phyloP scores from a whole-genome alignment of 1,139 yeast species.

The Diutina scorzettiae region DNA sequence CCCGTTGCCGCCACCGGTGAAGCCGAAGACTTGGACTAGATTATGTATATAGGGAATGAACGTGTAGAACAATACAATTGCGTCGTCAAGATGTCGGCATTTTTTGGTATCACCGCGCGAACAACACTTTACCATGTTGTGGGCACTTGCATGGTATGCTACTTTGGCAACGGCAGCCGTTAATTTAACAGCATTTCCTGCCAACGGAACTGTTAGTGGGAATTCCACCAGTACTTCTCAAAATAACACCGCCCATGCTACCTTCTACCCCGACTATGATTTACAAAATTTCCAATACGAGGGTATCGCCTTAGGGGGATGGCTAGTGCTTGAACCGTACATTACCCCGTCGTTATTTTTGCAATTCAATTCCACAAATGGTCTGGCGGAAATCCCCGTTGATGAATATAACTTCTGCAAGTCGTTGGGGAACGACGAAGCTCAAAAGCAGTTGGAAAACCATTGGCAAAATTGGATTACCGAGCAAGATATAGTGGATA shows the following conservation, averaged over 20 bases:
- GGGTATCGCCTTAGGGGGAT: conserved; percentile 55
- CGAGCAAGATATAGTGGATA: conserved; percentile 45
- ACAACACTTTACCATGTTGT: too few species aligned
- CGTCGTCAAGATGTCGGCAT: too few species aligned
- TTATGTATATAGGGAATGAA: conserved; percentile 1
- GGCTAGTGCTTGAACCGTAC: conserved; percentile 56
- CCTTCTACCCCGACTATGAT: neutral
- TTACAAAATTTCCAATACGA: conserved; percentile 15
- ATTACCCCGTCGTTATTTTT: conserved; percentile 51
- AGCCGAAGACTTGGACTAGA: conserved; percentile 7
- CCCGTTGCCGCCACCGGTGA: conserved; percentile 9
- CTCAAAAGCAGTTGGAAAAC: conserved; percentile 12
- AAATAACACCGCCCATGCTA: too few species aligned
- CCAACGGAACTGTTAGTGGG: conserved; percentile 1
- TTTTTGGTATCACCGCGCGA: too few species aligned
- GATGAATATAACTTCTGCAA: conserved; percentile 48
- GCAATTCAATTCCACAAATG: conserved; percentile 17
- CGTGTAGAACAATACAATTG: too few species aligned
- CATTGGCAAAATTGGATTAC: conserved; percentile 48
- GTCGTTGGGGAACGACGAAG: conserved; percentile 33
- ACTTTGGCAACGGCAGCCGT: neutral
- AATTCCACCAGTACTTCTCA: neutral
- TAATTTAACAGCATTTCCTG: neutral
- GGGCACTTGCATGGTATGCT: neutral
- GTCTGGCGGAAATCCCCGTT: conserved; percentile 28